phyloP scores from a whole-genome alignment of 306 rosid species.

The Medicago arabica region DNA sequence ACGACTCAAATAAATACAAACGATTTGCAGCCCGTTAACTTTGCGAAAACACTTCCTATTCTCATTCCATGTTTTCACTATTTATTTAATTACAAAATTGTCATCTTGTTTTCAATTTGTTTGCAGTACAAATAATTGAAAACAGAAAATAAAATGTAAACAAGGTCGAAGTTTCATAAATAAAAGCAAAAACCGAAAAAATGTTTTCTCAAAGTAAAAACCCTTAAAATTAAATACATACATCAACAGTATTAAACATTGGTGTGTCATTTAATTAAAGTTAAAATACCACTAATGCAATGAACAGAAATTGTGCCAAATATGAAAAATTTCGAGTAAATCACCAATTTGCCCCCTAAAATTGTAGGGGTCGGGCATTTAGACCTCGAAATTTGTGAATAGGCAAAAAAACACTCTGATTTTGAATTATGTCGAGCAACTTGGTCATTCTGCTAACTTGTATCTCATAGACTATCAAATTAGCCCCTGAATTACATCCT shows the following conservation, averaged over 20 bases:
- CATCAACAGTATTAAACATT: background rate
- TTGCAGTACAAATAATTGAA: background rate
- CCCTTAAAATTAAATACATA: background rate
- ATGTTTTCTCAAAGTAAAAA: background rate
- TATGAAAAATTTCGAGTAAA: background rate
- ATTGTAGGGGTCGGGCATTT: too few relatives aligned
- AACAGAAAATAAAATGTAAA: background rate
- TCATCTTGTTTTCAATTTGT: background rate
- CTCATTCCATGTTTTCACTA: background rate
- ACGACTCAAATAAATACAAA: constrained; percentile 32
- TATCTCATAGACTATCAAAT: too few relatives aligned
- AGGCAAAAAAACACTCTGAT: too few relatives aligned
- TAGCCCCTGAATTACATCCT: too few relatives aligned
- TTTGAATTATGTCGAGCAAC: too few relatives aligned
- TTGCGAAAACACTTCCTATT: background rate
- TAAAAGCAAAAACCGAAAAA: background rate
- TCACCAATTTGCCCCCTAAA: too few relatives aligned
- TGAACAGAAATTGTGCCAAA: background rate
- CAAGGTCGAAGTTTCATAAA: background rate
- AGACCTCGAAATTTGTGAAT: too few relatives aligned
- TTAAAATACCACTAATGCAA: constrained; percentile 25
- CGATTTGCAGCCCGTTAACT: background rate
- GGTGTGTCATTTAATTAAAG: constrained; percentile 7
- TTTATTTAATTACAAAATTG: background rate
- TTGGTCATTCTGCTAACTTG: too few relatives aligned